A percentile compares a stretch with the other conserved stretches of the same genome.
These are phyloP conservation scores for Hanseniaspora thailandica DNA, from an alignment of 805 yeast species.

Conservation along the genomic window DNA sequence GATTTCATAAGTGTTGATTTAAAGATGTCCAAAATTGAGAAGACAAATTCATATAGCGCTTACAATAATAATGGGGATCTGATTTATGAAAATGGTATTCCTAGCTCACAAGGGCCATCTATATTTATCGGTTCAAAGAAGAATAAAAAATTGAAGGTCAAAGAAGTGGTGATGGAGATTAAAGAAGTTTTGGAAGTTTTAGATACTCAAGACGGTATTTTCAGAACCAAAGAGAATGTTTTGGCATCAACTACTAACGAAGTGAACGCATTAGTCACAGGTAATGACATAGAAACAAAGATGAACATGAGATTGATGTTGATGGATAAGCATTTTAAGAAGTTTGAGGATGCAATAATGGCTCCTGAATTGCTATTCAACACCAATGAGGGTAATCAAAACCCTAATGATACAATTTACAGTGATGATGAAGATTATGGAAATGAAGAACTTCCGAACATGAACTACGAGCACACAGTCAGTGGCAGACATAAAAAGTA, in stretches of 20 bases:
- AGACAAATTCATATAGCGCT: constrained; percentile 16
- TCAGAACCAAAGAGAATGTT: constrained; percentile 37
- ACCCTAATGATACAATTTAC: neutral
- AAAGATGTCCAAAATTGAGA: constrained; percentile 33
- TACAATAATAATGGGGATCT: constrained; percentile 13
- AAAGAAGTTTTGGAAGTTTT: constrained; percentile 42
- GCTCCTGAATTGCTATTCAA: constrained; percentile 24
- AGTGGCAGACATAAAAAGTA: neutral
- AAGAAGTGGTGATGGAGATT: constrained; percentile 37
- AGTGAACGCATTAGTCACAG: constrained; percentile 24
- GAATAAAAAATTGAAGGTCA: constrained; percentile 30
- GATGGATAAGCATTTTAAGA: constrained; percentile 24
- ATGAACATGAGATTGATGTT: constrained; percentile 23
- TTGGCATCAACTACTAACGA: constrained; percentile 29
- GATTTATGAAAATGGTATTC: neutral
- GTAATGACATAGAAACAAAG: constrained; percentile 24
- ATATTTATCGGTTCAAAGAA: constrained; percentile 17
- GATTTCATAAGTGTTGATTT: constrained; percentile 36
- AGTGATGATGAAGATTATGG: constrained; percentile 2
- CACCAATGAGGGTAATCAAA: constrained; percentile 16
- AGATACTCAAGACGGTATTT: constrained; percentile 29
- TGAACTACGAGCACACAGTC: neutral
- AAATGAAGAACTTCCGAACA: constrained; percentile 19
- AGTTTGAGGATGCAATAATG: constrained; percentile 27
- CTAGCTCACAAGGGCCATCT: constrained; percentile 1